These are phyloP conservation scores for Aspergillus sp. DNA, from an alignment of 2,329 filamentous ascomycete species.

Conservation along the genomic window DNA sequence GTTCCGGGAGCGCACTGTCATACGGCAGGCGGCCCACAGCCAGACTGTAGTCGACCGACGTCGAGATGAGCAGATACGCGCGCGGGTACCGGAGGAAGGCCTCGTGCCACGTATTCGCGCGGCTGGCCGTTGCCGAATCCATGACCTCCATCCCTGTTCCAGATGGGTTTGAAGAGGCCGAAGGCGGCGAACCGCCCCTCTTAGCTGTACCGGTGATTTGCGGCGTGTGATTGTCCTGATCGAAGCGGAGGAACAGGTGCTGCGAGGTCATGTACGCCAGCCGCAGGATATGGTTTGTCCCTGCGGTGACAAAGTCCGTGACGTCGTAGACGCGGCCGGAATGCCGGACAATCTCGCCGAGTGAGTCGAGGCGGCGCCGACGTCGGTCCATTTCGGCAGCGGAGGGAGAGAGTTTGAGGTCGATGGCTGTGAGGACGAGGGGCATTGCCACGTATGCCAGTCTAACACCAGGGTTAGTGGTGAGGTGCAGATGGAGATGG, in stretches of 20 bases:
- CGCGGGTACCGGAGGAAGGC: constrained; percentile 31
- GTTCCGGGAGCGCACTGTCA: constrained; percentile 26
- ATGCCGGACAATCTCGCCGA: constrained; percentile 31
- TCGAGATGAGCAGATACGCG: constrained; percentile 35
- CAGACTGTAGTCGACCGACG: constrained; percentile 31
- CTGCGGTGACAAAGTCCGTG: constrained; percentile 31
- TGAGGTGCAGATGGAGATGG: too few relatives aligned
- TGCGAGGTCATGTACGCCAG: constrained; percentile 31
- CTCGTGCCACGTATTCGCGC: constrained; percentile 29
- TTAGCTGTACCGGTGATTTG: neutral
- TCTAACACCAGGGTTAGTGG: constrained; percentile 13
- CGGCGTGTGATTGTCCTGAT: neutral
- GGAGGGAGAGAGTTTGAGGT: constrained; percentile 33
- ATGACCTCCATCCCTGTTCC: neutral
- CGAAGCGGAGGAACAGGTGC: constrained; percentile 27
- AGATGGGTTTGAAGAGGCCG: neutral
- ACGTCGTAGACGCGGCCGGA: constrained; percentile 32
- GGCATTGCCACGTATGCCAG: constrained; percentile 34
- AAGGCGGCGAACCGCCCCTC: neutral
- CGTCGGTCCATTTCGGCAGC: constrained; percentile 20
- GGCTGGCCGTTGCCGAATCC: neutral
- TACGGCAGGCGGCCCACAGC: constrained; percentile 27
- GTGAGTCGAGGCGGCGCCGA: constrained; percentile 24
- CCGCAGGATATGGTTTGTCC: constrained; percentile 32
- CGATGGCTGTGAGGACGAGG: constrained; percentile 32